Percentiles rank a stretch among this genome's conserved stretches.
Conservation (phyloP, 2,329 filamentous ascomycete genomes). For the Fusarium foetens region DNA sequence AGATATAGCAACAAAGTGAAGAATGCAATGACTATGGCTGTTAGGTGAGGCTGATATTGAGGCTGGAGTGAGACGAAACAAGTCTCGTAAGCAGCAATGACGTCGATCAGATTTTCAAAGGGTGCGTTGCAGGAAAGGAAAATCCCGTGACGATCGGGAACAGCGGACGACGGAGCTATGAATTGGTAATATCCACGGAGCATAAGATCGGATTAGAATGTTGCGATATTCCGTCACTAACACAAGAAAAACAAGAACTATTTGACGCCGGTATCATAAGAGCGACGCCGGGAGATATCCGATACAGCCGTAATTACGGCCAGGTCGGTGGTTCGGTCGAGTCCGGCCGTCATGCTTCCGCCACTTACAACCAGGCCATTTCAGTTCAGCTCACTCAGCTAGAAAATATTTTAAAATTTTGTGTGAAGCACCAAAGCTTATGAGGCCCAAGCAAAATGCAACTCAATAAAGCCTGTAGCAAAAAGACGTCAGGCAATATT, state of each 20-base stretch:
- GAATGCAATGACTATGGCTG: background rate
- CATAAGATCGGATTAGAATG: slow-evolving; percentile 14
- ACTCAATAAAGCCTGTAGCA: background rate
- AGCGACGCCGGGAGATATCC: slow-evolving; percentile 23
- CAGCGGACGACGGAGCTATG: slow-evolving; percentile 3
- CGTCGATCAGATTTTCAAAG: slow-evolving; percentile 18
- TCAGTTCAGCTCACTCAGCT: background rate
- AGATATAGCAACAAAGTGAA: slow-evolving; percentile 22
- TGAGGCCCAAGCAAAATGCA: background rate
- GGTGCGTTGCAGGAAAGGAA: background rate
- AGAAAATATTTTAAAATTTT: background rate
- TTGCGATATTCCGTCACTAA: slow-evolving; percentile 9
- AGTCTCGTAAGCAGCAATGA: slow-evolving; percentile 32
- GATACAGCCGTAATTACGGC: slow-evolving; percentile 43
- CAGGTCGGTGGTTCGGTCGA: slow-evolving; percentile 32
- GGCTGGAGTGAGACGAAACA: slow-evolving; percentile 29
- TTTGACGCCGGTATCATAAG: slow-evolving; percentile 3
- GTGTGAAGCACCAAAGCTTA: background rate
- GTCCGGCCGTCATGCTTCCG: slow-evolving; percentile 24
- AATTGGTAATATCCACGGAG: slow-evolving; percentile 22
- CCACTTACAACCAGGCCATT: slow-evolving; percentile 3
- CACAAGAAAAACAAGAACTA: background rate
- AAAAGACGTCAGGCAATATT: slow-evolving; percentile 4
- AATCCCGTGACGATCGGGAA: slow-evolving; percentile 23
- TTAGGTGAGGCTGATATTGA: slow-evolving; percentile 23